phyloP scores from a whole-genome alignment of 371 early-diverging fungal species.

The Syncephalastrum contaminatum region DNA sequence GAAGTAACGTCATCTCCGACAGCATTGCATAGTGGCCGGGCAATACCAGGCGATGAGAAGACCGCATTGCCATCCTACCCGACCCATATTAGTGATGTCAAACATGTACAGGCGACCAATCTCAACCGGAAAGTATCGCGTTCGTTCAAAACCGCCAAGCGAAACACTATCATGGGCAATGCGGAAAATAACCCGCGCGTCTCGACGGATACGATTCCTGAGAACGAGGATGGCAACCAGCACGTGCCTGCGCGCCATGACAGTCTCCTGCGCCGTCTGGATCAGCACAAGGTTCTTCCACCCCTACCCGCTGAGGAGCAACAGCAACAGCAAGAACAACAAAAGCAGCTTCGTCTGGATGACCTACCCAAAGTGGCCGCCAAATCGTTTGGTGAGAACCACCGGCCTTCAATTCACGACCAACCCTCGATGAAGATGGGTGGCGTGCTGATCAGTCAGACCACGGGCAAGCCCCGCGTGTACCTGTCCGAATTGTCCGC shows the following conservation, averaged over 20 bases:
- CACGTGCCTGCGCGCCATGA: conserved; percentile 30
- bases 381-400: not conserved
- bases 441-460: conserved; percentile 7
- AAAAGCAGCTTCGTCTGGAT: conserved; percentile 6
- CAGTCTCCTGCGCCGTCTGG: conserved; percentile 26
- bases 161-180: conserved; percentile 49
- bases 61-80: conserved; percentile 26
- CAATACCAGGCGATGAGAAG: conserved; percentile 20
- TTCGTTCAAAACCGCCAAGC: conserved; percentile 57
- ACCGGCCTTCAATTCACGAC: not conserved
- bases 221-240: conserved; percentile 2
- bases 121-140: conserved; percentile 62
- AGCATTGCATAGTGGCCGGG: conserved; percentile 4
- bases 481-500: conserved; percentile 83
- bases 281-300: conserved; percentile 32
- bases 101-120: conserved; percentile 50
- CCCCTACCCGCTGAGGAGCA: conserved; percentile 13
- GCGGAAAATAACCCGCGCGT: conserved; percentile 9
- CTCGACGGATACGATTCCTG: conserved; percentile 9
- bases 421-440: conserved; percentile 1
- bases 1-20: conserved; percentile 8
- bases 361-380: conserved; percentile 4
- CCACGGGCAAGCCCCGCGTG: conserved; percentile 30
- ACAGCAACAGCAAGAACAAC: not conserved
- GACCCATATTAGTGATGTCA: conserved; percentile 53